Evolutionary conservation across 1,284 basidiomycete genomes (phyloP), one percentile per base, ranked within the genome.

Genomic region (Cryptococcus hybrid): DNA sequence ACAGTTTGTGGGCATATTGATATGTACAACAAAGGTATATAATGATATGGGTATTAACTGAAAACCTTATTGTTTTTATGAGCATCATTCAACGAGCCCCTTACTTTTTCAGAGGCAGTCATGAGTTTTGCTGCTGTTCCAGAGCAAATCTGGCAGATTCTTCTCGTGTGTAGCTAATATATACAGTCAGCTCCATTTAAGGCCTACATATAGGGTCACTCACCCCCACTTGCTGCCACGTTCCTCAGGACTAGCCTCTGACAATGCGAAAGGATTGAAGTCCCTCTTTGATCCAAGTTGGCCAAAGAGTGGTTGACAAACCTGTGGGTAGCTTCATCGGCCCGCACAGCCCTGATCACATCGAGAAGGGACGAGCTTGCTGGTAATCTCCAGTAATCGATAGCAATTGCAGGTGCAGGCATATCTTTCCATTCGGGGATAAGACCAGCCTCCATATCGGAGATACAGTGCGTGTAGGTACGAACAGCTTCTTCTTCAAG

Each of bases 401-500:
- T 92, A 15, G 93, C 89, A 73, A 97, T 95, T 68, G 85, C 81
- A 0, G 93, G 93, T 0, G 93, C 93, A 11, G 88, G 84, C 64
- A 80, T 79, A 45, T 75, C 66, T 34, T 74, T 68, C 94, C 94
- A 98, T 76, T 90, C 88, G 0, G 94, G 92, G 53, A 98, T 81
- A 47, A 84, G 84, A 12, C 92, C 92, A n/a, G 82, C 82, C 71
- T 93, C 88, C 24, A 97, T 81, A 60, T 97, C 92, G 49, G 84
- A 71, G 62, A 96, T 92, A 72, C 88, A 87, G 64, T 85, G 84
- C 5, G 92, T 90, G 76, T 91, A 95, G 24, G 93, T 96, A 47
- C 87, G 61, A 5, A 95, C 91, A 3, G 94, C 94, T 77, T 98
- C 93, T 79, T 98, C 94, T 71, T 98, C 95, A 7, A 99, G 82